A percentile compares a stretch with the other conserved stretches of the same genome.
Evolutionary conservation across 768 basidiomycete genomes (phyloP).

Genomic region (Suillus occidentalis): DNA sequence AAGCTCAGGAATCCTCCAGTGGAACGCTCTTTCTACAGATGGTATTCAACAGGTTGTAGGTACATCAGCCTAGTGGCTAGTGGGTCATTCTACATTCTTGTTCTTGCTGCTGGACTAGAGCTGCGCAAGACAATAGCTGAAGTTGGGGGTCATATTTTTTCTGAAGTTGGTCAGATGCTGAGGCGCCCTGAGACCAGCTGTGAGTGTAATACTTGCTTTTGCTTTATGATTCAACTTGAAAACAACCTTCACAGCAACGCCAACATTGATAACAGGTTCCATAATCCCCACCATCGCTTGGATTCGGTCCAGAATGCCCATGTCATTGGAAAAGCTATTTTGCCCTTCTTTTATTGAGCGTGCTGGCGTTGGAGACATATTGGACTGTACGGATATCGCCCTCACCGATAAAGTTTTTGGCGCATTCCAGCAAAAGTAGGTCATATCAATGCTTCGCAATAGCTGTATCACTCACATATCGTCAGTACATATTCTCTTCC

Average conservation of each 20-base stretch:
- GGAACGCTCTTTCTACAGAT: too few species aligned
- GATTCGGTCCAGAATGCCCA: not conserved
- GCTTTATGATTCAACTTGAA: not conserved
- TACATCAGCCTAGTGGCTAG: too few species aligned
- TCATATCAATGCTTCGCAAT: not conserved
- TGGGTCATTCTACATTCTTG: not conserved
- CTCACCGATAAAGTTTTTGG: not conserved
- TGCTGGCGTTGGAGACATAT: not conserved
- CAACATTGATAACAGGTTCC: not conserved
- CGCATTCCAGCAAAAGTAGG: not conserved
- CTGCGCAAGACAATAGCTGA: not conserved
- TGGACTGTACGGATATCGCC: not conserved
- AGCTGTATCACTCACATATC: too few species aligned
- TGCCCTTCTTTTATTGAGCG: not conserved
- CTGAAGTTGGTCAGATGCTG: not conserved
- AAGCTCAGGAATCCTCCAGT: too few species aligned
- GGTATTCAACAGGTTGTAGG: too few species aligned
- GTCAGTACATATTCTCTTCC: not conserved
- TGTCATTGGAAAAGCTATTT: not conserved
- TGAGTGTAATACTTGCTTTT: not conserved
- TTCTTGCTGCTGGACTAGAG: not conserved
- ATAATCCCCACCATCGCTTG: not conserved
- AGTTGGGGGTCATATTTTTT: not conserved
- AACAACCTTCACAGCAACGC: not conserved
- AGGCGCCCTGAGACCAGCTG: not conserved